phyloP scores from a whole-genome alignment of 306 rosid genomes.

The Lithocarpus polystachyus region DNA sequence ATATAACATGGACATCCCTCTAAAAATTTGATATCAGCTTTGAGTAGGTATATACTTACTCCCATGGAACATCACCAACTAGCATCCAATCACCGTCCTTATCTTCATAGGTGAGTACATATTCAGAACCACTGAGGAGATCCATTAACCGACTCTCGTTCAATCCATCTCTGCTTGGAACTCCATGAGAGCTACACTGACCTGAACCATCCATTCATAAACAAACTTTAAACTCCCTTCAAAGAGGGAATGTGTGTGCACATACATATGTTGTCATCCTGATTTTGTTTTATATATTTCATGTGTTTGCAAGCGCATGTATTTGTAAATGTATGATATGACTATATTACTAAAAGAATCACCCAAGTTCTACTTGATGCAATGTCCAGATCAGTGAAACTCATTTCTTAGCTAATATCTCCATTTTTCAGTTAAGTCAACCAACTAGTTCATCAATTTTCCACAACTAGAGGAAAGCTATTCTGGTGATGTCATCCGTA shows the following conservation, averaged over 20 bases:
- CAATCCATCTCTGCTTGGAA: slow-evolving; percentile 53
- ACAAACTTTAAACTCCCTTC: not conserved
- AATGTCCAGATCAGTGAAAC: not conserved
- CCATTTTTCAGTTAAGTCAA: not conserved
- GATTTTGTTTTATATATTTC: not conserved
- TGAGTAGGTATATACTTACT: slow-evolving; percentile 52
- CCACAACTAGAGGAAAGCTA: not conserved
- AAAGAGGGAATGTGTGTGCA: not conserved
- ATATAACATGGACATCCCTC: not conserved
- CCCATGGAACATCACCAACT: slow-evolving; percentile 98
- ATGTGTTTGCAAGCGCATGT: not conserved
- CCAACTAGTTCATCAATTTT: not conserved
- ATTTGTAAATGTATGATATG: not conserved
- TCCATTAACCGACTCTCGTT: slow-evolving; percentile 79
- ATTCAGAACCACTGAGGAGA: slow-evolving; percentile 91
- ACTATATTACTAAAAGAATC: not conserved
- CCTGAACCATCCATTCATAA: slow-evolving; percentile 49
- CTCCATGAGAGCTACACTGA: slow-evolving; percentile 75
- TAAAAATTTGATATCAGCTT: not conserved
- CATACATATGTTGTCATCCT: not conserved
- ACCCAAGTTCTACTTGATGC: not conserved
- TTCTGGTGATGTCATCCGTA: not conserved
- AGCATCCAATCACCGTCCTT: slow-evolving; percentile 98
- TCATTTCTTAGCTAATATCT: not conserved
- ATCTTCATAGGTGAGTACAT: slow-evolving; percentile 94